These are phyloP conservation scores for Ophiosphaerella narmari DNA, from an alignment of 2,329 filamentous ascomycete genomes.

Conservation along the genomic window DNA sequence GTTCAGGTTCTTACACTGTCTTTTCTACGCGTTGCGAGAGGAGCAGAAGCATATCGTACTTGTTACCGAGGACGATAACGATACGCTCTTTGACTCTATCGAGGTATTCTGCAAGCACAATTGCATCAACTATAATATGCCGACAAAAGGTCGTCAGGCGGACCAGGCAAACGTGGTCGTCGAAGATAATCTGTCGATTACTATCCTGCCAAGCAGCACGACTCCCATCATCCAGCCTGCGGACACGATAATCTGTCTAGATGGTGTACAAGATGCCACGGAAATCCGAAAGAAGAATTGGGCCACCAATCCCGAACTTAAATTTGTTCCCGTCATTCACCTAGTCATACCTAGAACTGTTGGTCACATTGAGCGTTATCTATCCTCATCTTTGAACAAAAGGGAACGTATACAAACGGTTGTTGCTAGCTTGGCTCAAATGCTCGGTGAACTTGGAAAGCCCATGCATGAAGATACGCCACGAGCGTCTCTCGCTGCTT, in stretches of 20 bases:
- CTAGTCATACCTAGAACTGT: slow-evolving; percentile 49
- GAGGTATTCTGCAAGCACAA: slow-evolving; percentile 32
- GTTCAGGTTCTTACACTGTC: slow-evolving; percentile 34
- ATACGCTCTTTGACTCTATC: slow-evolving; percentile 30
- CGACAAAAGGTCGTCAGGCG: slow-evolving; percentile 19
- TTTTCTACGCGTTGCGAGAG: slow-evolving; percentile 29
- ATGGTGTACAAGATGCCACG: slow-evolving; percentile 36
- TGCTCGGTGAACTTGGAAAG: slow-evolving; percentile 37
- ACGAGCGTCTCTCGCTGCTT: slow-evolving; percentile 28
- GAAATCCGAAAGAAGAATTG: slow-evolving; percentile 32
- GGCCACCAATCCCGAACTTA: slow-evolving; percentile 21
- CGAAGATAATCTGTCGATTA: slow-evolving; percentile 34
- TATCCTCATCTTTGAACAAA: slow-evolving; percentile 25
- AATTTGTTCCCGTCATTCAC: slow-evolving; percentile 40
- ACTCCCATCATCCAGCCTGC: slow-evolving; percentile 29
- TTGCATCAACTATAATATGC: slow-evolving; percentile 30
- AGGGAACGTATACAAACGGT: slow-evolving; percentile 41
- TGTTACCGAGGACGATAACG: slow-evolving; percentile 27
- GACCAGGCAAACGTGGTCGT: slow-evolving; percentile 2
- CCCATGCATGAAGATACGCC: slow-evolving; percentile 36
- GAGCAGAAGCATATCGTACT: slow-evolving; percentile 35
- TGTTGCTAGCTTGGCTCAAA: slow-evolving; percentile 42
- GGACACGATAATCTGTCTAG: slow-evolving; percentile 49
- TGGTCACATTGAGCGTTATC: slow-evolving; percentile 51
- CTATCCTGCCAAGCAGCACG: slow-evolving; percentile 38